Conservation (phyloP, 129 eudicot genomes). For the Chrysanthemum seticuspe region DNA sequence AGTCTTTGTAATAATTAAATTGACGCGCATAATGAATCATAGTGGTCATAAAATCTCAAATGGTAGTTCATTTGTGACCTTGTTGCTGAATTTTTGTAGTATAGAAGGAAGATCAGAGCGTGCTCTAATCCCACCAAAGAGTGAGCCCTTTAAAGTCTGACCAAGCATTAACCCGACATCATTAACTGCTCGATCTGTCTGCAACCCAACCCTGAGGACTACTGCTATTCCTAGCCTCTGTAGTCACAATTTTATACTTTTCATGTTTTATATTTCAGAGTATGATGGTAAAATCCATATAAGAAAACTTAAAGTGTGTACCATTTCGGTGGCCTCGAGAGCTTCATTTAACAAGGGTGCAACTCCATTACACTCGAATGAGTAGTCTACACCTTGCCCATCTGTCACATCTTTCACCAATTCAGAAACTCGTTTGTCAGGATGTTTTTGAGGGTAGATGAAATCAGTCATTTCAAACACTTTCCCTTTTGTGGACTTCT, state of each 20-base stretch:
- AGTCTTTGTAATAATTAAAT: no score
- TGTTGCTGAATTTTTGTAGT: neutral
- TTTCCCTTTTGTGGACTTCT: slow-evolving; percentile 37
- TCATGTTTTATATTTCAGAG: neutral
- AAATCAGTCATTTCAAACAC: slow-evolving; percentile 56
- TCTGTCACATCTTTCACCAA: slow-evolving; percentile 46
- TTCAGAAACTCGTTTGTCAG: slow-evolving; percentile 34
- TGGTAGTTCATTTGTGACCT: neutral
- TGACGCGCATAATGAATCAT: no score
- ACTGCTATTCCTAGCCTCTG: slow-evolving; percentile 51
- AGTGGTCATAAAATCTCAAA: neutral
- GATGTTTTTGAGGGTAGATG: slow-evolving; percentile 41
- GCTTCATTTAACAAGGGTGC: slow-evolving; percentile 49
- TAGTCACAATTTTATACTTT: neutral
- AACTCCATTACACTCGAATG: slow-evolving; percentile 61
- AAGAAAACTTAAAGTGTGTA: slow-evolving; percentile 1
- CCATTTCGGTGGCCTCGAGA: slow-evolving; percentile 50
- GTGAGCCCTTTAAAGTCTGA: slow-evolving; percentile 43
- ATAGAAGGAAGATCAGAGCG: neutral
- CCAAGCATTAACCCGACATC: slow-evolving; percentile 28
- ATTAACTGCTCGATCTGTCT: slow-evolving; percentile 27
- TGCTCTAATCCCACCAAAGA: slow-evolving; percentile 44
- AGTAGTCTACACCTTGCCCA: slow-evolving; percentile 53
- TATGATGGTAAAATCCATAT: neutral
- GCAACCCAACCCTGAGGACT: slow-evolving; percentile 43